Conservation (phyloP, 1,284 basidiomycete genomes). For the Vanrija sp. region DNA sequence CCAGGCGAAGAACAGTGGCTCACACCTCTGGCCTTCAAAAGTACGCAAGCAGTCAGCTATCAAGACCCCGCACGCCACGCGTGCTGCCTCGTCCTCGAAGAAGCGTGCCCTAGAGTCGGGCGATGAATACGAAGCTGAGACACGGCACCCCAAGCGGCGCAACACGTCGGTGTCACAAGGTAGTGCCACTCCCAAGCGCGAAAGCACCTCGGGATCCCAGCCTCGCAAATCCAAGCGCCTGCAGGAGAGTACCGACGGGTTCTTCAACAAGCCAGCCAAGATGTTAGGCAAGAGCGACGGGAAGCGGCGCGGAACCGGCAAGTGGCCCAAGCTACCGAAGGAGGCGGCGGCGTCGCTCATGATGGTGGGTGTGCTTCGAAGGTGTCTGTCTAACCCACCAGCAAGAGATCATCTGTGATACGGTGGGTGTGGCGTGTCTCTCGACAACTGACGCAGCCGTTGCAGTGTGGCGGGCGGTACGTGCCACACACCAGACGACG, state of each 20-base stretch:
- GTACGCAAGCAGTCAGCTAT: too few relatives aligned
- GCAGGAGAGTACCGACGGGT: background rate
- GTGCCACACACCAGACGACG: background rate
- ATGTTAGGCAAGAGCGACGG: background rate
- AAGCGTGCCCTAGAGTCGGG: background rate
- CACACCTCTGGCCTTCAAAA: too few relatives aligned
- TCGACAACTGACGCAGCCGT: too few relatives aligned
- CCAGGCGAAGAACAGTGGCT: too few relatives aligned
- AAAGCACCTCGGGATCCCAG: too few relatives aligned
- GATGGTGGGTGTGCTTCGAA: background rate
- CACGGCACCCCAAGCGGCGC: background rate
- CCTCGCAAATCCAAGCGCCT: too few relatives aligned
- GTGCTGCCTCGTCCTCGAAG: too few relatives aligned
- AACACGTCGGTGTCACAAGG: background rate
- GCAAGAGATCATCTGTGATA: slow-evolving; percentile 10
- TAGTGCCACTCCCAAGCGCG: too few relatives aligned
- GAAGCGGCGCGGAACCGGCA: background rate
- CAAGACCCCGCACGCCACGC: too few relatives aligned
- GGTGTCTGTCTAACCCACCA: background rate
- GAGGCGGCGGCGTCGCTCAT: background rate
- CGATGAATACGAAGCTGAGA: background rate
- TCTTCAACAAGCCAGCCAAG: background rate
- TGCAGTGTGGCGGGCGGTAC: slow-evolving; percentile 1
- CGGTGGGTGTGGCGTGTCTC: background rate
- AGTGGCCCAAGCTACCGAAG: background rate